Conservation (phyloP, 2,329 filamentous ascomycete genomes). For the Sclerotinia subarctica region DNA sequence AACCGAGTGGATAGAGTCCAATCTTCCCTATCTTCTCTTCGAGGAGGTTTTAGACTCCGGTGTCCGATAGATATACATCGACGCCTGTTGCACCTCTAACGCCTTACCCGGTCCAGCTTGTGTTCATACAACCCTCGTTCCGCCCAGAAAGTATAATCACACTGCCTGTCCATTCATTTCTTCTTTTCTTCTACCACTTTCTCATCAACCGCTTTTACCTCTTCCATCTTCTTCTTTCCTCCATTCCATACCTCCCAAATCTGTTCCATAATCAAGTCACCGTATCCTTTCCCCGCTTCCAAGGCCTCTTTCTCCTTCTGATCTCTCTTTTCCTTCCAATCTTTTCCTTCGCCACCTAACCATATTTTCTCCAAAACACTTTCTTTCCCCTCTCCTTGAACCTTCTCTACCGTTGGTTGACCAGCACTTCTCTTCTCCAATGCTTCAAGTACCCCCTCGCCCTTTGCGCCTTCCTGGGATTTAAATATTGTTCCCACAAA, state of each 20-base stretch:
- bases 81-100: neutral
- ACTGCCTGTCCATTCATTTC: slow-evolving; percentile 13
- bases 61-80: neutral
- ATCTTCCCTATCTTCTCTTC: neutral
- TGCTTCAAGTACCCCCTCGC: slow-evolving; percentile 13
- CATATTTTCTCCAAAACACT: slow-evolving; percentile 49
- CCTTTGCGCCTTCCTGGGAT: slow-evolving; percentile 7
- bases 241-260: slow-evolving; percentile 48
- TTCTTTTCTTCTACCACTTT: slow-evolving; percentile 25
- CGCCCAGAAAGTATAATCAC: slow-evolving; percentile 1
- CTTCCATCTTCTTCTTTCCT: slow-evolving; percentile 41
- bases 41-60: neutral
- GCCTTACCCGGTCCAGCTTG: neutral
- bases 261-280: slow-evolving; percentile 45
- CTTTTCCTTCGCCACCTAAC: slow-evolving; percentile 54
- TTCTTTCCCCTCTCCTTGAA: slow-evolving; percentile 24
- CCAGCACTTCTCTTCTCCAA: slow-evolving; percentile 22
- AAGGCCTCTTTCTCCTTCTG: slow-evolving; percentile 37
- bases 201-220: slow-evolving; percentile 31
- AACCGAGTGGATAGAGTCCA: neutral
- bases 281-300: slow-evolving; percentile 42
- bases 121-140: neutral
- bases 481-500: neutral
- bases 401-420: slow-evolving; percentile 18
- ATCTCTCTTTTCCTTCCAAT: slow-evolving; percentile 38